phyloP scores from a whole-genome alignment of 257 asterid genomes.

The Solanum sejunctum region DNA sequence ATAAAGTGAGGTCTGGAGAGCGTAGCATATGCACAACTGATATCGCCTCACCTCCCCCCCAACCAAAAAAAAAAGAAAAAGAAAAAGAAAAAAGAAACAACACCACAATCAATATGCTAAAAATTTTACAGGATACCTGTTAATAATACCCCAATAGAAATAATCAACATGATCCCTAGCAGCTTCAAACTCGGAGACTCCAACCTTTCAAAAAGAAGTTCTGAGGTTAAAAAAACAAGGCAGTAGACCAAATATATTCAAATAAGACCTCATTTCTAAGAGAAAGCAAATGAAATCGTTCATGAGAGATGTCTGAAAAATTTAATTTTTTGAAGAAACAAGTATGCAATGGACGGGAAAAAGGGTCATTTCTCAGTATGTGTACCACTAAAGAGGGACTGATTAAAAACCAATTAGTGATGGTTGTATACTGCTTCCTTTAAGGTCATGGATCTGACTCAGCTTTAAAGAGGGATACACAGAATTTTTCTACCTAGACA shows the following conservation, averaged over 20 bases:
- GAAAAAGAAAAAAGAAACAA: not conserved
- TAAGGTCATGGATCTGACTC: not conserved
- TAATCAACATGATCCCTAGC: slow-evolving; percentile 68
- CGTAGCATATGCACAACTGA: not conserved
- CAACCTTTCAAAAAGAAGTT: slow-evolving; percentile 46
- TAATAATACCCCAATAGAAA: slow-evolving; percentile 74
- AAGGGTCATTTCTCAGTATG: not conserved
- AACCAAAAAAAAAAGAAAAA: not conserved
- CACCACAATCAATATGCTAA: not conserved
- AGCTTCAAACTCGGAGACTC: slow-evolving; percentile 94
- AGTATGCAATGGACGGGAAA: not conserved
- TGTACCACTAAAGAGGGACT: not conserved
- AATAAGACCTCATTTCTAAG: not conserved
- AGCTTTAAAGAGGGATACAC: not conserved
- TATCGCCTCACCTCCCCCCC: not conserved
- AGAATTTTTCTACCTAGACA: not conserved
- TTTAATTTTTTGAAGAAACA: not conserved
- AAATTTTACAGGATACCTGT: slow-evolving; percentile 43
- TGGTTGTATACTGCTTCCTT: not conserved
- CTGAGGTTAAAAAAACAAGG: slow-evolving; percentile 6
- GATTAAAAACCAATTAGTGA: not conserved
- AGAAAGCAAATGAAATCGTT: not conserved
- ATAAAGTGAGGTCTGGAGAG: no score
- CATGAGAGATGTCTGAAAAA: not conserved
- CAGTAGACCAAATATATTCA: not conserved